Base-by-base conservation (phyloP, 352 stramenopile species). In the Phytophthora quininea region DNA sequence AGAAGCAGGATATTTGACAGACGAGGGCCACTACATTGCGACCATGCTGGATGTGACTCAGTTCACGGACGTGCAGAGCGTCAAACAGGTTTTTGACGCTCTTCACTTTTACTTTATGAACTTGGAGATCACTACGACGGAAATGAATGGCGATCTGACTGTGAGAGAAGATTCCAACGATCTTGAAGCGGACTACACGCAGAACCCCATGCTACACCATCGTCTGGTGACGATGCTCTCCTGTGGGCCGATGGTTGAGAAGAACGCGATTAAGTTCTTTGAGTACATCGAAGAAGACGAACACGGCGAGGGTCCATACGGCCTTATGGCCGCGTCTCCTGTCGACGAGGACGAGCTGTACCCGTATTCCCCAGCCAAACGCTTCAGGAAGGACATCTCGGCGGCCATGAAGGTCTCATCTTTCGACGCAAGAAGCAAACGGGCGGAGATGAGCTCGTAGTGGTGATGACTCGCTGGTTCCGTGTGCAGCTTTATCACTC, bases 81-180 rank as follows among this genome's bases (percentile, higher is more conserved):
- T 78, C 1, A 74, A 68, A 7, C 68, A 80, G 52, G 66, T 84
- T 3, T 82, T 79, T 52, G 71, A 85, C 45, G 74, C 67, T 12
- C 54, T 84, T n/a, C 51, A 76, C 11, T 76, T 80, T 38, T 85
- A 78, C 50, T 73, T 77, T 12, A 53, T 76, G 24, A 84, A 84
- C 56, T 60, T 86, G 64, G 71, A 84, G 58, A 82, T 82, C 54
- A 75, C 66, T 5, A 67, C 77, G 11, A 72, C 64, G 3, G 76
- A 82, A 35, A 30, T 67, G 24, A 52, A 77, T 24, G 62, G 62
- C 10, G 68, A 78, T 54, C 60, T 82, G 50, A 80, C 76, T 29
- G 68, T 79, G 38, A 69, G 76, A 42, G 73, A 84, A 38, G 76
- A 84, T 38, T 68, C 64, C 35, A 76, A 79, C 40, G 63, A 80